Base-by-base conservation (phyloP, 768 basidiomycete species). In the Panaeolus papilionaceus region DNA sequence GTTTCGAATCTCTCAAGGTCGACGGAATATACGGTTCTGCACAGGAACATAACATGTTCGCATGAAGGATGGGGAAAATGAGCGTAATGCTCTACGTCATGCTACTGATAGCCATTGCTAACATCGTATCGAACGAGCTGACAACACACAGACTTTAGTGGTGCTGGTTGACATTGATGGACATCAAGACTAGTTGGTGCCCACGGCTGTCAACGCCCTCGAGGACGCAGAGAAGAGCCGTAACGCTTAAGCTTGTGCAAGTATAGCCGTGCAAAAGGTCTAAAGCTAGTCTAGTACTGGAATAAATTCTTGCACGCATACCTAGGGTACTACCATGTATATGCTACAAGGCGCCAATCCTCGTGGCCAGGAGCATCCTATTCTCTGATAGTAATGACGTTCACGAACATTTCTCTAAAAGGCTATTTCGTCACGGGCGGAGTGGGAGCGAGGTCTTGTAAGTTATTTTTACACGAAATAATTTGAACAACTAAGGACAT, bases 1-100 rank as follows among this genome's bases (percentile, higher is more conserved):
- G 38, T 42, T 44, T 45, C 12, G 6, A 16, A 58, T 14, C 11
- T 33, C 54, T 58, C 54, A 58, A 58, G 54, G 14, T 28, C 28
- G 12, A 58, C 49, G 49, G 26, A 33, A 37, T 58, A 58, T 10
- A 49, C 47, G 9, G 23, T 49, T 49, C 7, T 49, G 16, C 11
- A 28, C 6, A 33, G 28, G 11, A 58, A 58, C 33, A 33, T 8
- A 6, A 58, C 33, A 10, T 58, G 9, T 58, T 28, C 28, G 4
- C 28, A 33, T 28, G 54, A 28, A 58, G 3, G 33, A 7, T 5
- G 7, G 12, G 3, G 11, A 33, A 28, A 14, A 33, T 12, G 54
- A 33, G 54, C 54, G 54, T 58, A 58, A 58, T 58, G 1, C 16
- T 16, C 54, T 28, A 58, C 54, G 54, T 58, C 54, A 58, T 58